Conservation (phyloP, 2,329 filamentous ascomycete species). For the Monosporascus sp. region DNA sequence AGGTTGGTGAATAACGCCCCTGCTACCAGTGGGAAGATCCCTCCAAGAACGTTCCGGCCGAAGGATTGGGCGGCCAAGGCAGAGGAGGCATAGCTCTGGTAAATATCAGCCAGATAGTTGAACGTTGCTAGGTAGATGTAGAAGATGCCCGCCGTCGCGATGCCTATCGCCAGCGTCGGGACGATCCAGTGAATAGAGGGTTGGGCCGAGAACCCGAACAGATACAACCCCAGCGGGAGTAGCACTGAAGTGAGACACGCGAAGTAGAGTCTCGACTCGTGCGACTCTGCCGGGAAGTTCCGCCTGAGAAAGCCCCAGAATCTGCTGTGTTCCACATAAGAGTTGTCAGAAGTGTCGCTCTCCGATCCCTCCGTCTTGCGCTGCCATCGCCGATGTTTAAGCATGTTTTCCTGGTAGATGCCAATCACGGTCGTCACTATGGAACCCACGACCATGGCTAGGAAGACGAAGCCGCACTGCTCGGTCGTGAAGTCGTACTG, state of each 20-base stretch:
- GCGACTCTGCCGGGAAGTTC: slow-evolving; percentile 46
- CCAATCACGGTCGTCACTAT: slow-evolving; percentile 62
- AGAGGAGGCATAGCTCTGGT: slow-evolving; percentile 78
- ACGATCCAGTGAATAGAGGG: slow-evolving; percentile 64
- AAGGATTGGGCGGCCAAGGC: slow-evolving; percentile 83
- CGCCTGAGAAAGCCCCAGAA: slow-evolving; percentile 43
- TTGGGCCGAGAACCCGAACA: slow-evolving; percentile 69
- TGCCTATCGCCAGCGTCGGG: slow-evolving; percentile 62
- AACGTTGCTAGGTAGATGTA: slow-evolving; percentile 83
- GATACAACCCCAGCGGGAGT: slow-evolving; percentile 74
- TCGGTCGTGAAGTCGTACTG: slow-evolving; percentile 64
- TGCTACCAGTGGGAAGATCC: slow-evolving; percentile 74
- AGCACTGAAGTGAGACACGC: slow-evolving; percentile 70
- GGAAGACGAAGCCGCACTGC: slow-evolving; percentile 67
- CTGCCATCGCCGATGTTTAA: slow-evolving; percentile 40
- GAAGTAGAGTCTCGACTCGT: slow-evolving; percentile 79
- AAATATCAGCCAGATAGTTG: slow-evolving; percentile 88
- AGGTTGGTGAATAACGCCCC: slow-evolving; percentile 66
- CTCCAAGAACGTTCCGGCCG: slow-evolving; percentile 78
- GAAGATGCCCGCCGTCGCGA: slow-evolving; percentile 82
- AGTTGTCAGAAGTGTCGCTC: slow-evolving; percentile 15
- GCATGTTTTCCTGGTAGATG: slow-evolving; percentile 66
- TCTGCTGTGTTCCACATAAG: slow-evolving; percentile 15
- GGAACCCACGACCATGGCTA: slow-evolving; percentile 63
- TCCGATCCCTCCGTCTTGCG: slow-evolving; percentile 24